Conservation (phyloP, 768 basidiomycete species). For the Russula sp. region DNA sequence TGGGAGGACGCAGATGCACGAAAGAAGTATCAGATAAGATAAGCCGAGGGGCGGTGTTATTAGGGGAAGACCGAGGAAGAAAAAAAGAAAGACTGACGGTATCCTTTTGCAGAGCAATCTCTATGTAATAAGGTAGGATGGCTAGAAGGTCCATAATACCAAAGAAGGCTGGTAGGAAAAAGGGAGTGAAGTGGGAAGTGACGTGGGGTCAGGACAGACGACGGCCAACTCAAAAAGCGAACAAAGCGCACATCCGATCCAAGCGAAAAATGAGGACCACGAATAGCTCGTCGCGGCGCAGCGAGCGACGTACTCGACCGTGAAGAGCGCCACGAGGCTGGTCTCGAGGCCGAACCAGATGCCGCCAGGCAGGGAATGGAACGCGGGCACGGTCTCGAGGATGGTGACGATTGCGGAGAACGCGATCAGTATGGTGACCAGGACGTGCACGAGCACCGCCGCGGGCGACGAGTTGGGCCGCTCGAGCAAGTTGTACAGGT, state of each 20-base stretch:
- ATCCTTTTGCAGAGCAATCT: conserved; percentile 77
- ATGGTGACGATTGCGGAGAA: conserved; percentile 71
- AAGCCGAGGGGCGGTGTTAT: background rate
- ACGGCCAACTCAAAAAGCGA: too few relatives aligned
- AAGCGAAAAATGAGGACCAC: conserved; percentile 54
- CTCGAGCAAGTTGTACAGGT: conserved; percentile 68
- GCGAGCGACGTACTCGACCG: conserved; percentile 73
- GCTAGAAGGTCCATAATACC: conserved; percentile 82
- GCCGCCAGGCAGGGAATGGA: conserved; percentile 60
- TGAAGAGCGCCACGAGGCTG: conserved; percentile 76
- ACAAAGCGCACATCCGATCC: conserved; percentile 56
- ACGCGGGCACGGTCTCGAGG: conserved; percentile 72
- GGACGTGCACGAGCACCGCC: conserved; percentile 71
- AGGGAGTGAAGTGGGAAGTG: background rate
- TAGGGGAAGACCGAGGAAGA: background rate
- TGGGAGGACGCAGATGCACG: conserved; percentile 27
- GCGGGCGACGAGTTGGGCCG: conserved; percentile 68
- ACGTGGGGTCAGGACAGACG: too few relatives aligned
- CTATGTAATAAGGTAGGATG: conserved; percentile 86
- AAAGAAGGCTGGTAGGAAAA: conserved; percentile 55
- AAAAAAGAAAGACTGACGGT: conserved; percentile 48
- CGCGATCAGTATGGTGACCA: conserved; percentile 65
- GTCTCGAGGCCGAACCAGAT: conserved; percentile 89
- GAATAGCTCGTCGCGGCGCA: conserved; percentile 70
- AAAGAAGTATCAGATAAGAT: background rate